Evolutionary conservation across 805 yeast species (phyloP), one percentile per base, ranked within the genome.

Genomic region (Sugiyamaella valdiviana): DNA sequence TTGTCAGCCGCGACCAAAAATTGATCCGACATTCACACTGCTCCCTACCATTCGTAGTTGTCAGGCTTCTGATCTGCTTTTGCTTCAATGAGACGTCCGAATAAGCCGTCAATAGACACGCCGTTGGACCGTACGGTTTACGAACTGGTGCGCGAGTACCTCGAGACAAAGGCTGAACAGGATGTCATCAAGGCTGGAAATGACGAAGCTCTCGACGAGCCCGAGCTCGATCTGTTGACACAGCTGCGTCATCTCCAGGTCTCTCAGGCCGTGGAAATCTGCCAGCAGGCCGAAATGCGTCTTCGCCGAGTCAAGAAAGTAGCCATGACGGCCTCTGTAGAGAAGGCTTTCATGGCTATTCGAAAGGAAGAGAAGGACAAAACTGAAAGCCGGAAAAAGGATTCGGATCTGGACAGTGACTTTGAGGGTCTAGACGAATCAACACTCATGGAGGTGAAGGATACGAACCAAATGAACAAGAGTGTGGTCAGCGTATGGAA

Each of bases 401-500:
- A 57, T 10, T 63, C 61, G 4, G 42, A 45, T 4, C 36, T 54
- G 19, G 65, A 64, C 26, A 66, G 72, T 41, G 79, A 76, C 38
- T 64, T 65, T 26, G 74, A 72, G 39, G 65, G 55, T 7, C 24
- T 54, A 6, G 63, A 69, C 21, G 71, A 64, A 6, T 70, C 71
- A 16, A 77, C 77, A 20, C 56, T 87, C 49, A 79, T 86, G 85
- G 79, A 76, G 2, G 87, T 77, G 4, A 43, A 53, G 32, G 64
- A 85, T 49, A 62, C 72, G 2, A 90, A 90, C 57, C 69, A 76
- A 2, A 75, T 88, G 68, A 91, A 91, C 63, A 86, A 82, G 59
- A 78, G 83, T 17, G 83, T 90, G 2, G 85, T 85, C 0, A 73
- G 79, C 16, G 63, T 80, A 42, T 90, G 97, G 96, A 56, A 61